Evolutionary conservation across 1,284 basidiomycete genomes (phyloP), one percentile per base, ranked within the genome.

Genomic region (Coriolopsis trogii): DNA sequence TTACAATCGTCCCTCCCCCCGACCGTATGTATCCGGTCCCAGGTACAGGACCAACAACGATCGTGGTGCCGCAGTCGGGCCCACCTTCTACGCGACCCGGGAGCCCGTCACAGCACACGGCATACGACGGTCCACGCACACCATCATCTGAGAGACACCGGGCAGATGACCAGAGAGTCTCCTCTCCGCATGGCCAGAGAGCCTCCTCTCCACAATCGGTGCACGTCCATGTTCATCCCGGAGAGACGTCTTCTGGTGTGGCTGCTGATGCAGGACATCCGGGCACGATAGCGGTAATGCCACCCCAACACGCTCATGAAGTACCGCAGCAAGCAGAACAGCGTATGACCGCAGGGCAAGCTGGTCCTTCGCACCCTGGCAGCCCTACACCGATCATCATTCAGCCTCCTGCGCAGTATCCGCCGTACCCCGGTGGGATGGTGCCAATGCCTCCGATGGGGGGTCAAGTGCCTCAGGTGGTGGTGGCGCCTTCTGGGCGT

Each of bases 1-100:
- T 53, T 18, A 51, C 45, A 24, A 34, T 59, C 15, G 45, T 61
- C 20, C 60, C 59, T n/a, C 61, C 61, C 36, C 55, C 55, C 6
- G 53, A 42, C 39, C 31, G 24, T 20, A 37, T 36, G 24, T 48
- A 49, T 26, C 34, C 43, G 26, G 31, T 53, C 28, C 60, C 46
- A 23, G 53, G 43, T 8, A 46, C 60, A 33, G 55, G n/a, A n/a
- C 33, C 33, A 34, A n/a, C 13, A 4, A 34, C 59, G 1, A 34
- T 59, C 20, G 40, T 59, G 56, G n/a, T n/a, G n/a, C n/a, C n/a
- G n/a, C n/a, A n/a, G n/a, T n/a, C n/a, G n/a, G n/a, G n/a, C n/a
- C n/a, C n/a, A n/a, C n/a, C n/a, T n/a, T n/a, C n/a, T n/a, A n/a
- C n/a, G n/a, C n/a, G n/a, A n/a, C n/a, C n/a, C n/a, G n/a, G n/a